A percentile compares a stretch with the other conserved stretches of the same genome.
Conservation (phyloP, 148 eudicot genomes). For the Salicornia ramosissima region DNA sequence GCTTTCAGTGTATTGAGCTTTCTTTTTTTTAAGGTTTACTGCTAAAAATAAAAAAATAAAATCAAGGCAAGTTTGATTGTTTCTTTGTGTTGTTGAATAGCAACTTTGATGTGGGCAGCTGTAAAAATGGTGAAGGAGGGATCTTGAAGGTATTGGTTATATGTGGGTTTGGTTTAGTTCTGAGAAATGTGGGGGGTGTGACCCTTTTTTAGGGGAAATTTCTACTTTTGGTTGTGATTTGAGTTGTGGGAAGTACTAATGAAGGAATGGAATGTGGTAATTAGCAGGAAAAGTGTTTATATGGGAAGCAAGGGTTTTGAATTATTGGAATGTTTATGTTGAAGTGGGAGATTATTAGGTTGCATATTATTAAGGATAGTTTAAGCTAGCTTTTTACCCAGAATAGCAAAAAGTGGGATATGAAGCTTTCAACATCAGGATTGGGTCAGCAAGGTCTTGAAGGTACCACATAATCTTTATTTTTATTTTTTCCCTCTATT, state of each 20-base stretch:
- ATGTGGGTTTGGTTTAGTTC: conserved; percentile 25
- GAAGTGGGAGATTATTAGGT: conserved; percentile 23
- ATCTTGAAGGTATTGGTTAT: not conserved
- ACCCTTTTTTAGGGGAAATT: conserved; percentile 15
- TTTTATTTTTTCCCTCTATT: not conserved
- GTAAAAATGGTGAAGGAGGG: not conserved
- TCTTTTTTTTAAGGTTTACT: conserved; percentile 4
- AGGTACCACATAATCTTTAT: conserved; percentile 23
- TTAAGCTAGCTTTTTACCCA: conserved; percentile 29
- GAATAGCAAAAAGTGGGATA: conserved; percentile 29
- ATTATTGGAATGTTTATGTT: conserved; percentile 24
- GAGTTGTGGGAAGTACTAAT: conserved; percentile 19
- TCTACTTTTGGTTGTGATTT: conserved; percentile 14
- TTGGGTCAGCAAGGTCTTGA: conserved; percentile 41
- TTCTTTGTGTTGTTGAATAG: conserved; percentile 5
- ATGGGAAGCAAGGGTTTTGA: conserved; percentile 34
- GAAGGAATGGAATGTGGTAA: conserved; percentile 35
- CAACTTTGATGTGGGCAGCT: not conserved
- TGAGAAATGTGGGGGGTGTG: conserved; percentile 29
- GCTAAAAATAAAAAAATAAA: not conserved
- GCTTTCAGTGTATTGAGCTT: conserved; percentile 22
- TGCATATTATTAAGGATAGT: conserved; percentile 30
- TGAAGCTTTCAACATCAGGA: conserved; percentile 49
- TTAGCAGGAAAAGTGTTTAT: conserved; percentile 17
- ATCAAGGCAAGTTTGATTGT: not conserved